These are phyloP conservation scores for Aspergillus mulundensis DNA, from an alignment of 495 filamentous ascomycete species.

Conservation along the genomic window DNA sequence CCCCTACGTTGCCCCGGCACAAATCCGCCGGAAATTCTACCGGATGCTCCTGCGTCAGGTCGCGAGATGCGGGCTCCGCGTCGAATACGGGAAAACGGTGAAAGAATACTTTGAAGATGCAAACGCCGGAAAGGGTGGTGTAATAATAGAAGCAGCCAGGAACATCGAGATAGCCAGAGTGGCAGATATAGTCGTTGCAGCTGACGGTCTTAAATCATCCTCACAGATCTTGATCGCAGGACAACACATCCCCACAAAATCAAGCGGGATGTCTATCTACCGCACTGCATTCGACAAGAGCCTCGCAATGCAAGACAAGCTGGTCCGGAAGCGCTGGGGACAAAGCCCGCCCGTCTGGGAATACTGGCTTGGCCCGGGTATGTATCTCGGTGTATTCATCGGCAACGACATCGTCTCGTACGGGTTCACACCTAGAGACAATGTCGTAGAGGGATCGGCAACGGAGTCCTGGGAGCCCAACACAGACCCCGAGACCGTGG, in stretches of 20 bases:
- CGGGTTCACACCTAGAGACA: neutral
- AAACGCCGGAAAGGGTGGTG: slow-evolving; percentile 32
- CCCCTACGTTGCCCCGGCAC: slow-evolving; percentile 28
- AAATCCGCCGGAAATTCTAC: slow-evolving; percentile 50
- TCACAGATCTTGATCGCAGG: slow-evolving; percentile 42
- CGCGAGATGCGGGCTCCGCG: slow-evolving; percentile 41
- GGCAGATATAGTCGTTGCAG: slow-evolving; percentile 53
- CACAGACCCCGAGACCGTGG: slow-evolving; percentile 47
- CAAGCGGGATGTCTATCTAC: slow-evolving; percentile 19
- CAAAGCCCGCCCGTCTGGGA: slow-evolving; percentile 5
- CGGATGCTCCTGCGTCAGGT: slow-evolving; percentile 52
- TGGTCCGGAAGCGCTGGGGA: slow-evolving; percentile 12
- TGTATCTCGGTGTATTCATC: slow-evolving; percentile 16
- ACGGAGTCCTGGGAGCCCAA: slow-evolving; percentile 52
- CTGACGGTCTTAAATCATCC: slow-evolving; percentile 50
- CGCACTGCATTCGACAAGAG: slow-evolving; percentile 15
- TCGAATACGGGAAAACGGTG: slow-evolving; percentile 48
- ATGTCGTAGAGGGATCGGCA: neutral
- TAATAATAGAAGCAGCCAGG: slow-evolving; percentile 28
- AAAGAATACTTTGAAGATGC: slow-evolving; percentile 49
- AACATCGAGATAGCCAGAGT: slow-evolving; percentile 26
- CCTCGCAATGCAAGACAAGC: slow-evolving; percentile 15
- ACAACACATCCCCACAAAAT: slow-evolving; percentile 4
- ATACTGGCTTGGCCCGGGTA: slow-evolving; percentile 20
- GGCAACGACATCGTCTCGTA: neutral